Evolutionary conservation across 192 early-diverging fungal species (phyloP).

Genomic region (Linnemannia hyalina): DNA sequence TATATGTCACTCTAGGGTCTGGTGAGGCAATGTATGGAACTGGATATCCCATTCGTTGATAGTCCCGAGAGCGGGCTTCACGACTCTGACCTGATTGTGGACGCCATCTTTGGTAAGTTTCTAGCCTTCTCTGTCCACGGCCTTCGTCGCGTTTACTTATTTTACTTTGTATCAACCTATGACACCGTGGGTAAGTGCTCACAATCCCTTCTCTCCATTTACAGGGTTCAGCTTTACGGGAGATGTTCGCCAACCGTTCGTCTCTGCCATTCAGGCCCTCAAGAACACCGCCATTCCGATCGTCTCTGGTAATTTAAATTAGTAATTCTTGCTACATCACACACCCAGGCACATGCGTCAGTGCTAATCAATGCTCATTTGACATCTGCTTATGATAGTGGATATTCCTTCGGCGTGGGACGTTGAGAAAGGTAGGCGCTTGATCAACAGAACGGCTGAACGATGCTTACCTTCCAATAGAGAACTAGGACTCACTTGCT

Average conservation of each 20-base stretch:
- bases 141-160: background rate
- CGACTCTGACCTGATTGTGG: slow-evolving; percentile 78
- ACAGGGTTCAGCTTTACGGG: slow-evolving; percentile 90
- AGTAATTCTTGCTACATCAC: background rate
- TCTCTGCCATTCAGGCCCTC: slow-evolving; percentile 68
- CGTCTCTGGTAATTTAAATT: slow-evolving; percentile 20
- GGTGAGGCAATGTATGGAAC: slow-evolving; percentile 75
- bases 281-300: slow-evolving; percentile 40
- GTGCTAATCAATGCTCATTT: slow-evolving; percentile 43
- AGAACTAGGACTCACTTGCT: background rate
- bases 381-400: slow-evolving; percentile 64
- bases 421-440: slow-evolving; percentile 82
- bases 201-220: background rate
- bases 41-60: slow-evolving; percentile 74
- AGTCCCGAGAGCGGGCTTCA: slow-evolving; percentile 52
- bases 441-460: background rate
- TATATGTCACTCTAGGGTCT: slow-evolving; percentile 59
- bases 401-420: slow-evolving; percentile 98
- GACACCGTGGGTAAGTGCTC: background rate
- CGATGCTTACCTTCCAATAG: background rate
- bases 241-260: slow-evolving; percentile 82
- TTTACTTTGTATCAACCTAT: background rate
- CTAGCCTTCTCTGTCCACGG: background rate
- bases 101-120: slow-evolving; percentile 85
- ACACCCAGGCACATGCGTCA: background rate